Evolutionary conservation across 305 asterid genomes (phyloP).

Genomic region (Lippia alba): DNA sequence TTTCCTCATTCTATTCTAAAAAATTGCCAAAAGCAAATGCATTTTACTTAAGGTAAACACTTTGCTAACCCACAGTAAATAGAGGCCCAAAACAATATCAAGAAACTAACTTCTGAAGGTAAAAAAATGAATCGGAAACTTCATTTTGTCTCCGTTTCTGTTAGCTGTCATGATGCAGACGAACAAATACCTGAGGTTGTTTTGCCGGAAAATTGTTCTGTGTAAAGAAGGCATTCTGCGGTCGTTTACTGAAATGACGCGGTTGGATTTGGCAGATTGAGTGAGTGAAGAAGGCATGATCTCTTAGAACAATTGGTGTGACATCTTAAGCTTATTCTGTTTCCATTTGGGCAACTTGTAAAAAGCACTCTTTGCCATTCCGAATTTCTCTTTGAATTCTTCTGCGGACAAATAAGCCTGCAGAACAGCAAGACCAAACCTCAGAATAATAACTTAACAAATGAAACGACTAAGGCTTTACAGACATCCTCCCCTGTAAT

Average conservation of each 20-base stretch:
- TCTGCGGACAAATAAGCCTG: constrained; percentile 82
- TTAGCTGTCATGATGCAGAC: constrained; percentile 38
- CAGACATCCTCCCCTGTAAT: too few relatives aligned
- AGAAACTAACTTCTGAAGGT: constrained; percentile 36
- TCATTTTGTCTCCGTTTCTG: constrained; percentile 29
- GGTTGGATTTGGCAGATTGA: constrained; percentile 5
- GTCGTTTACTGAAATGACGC: constrained; percentile 13
- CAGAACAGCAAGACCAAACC: constrained; percentile 31
- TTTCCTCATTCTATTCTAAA: constrained; percentile 38
- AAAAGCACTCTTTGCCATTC: constrained; percentile 78
- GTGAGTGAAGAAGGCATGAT: constrained; percentile 25
- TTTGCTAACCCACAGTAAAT: constrained; percentile 48
- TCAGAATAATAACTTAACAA: constrained; percentile 10
- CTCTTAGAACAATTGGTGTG: constrained; percentile 72
- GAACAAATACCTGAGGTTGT: constrained; percentile 43
- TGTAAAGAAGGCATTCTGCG: background rate
- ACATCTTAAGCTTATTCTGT: constrained; percentile 86
- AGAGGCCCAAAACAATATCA: constrained; percentile 41
- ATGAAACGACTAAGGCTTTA: background rate
- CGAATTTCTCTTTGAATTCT: constrained; percentile 90
- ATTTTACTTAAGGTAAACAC: constrained; percentile 26
- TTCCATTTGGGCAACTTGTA: constrained; percentile 96
- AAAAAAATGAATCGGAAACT: constrained; percentile 16
- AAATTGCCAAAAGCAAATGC: constrained; percentile 27
- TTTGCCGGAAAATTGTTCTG: constrained; percentile 19